A percentile compares a stretch with the other conserved stretches of the same genome.
Evolutionary conservation across 495 filamentous ascomycete species (phyloP).

Genomic region (Talaromyces stipitatus): DNA sequence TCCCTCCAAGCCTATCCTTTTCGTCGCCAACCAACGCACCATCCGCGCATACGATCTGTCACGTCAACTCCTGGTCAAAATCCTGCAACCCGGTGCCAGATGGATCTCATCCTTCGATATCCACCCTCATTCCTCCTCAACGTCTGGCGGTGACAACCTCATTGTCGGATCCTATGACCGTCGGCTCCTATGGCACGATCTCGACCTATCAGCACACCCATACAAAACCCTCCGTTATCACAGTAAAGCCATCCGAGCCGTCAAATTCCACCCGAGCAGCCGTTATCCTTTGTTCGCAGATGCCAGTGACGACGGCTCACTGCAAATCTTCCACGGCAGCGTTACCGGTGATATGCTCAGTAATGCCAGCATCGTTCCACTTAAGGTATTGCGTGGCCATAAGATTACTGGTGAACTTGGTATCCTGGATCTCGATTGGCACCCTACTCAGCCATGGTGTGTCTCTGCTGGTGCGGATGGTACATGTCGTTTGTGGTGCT

Average conservation of each 20-base stretch:
- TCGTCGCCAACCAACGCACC: conserved; percentile 87
- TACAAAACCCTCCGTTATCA: conserved; percentile 97
- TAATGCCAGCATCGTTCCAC: conserved; percentile 89
- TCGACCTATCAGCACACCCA: conserved; percentile 80
- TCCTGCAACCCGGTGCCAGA: conserved; percentile 82
- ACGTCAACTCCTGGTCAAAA: conserved; percentile 80
- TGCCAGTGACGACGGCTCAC: conserved; percentile 82
- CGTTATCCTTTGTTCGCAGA: conserved; percentile 83
- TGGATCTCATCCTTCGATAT: conserved; percentile 95
- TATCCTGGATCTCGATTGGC: conserved; percentile 92
- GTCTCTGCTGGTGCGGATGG: conserved; percentile 94
- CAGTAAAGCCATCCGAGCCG: conserved; percentile 77
- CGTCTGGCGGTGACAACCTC: conserved; percentile 74
- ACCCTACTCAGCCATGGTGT: conserved; percentile 84
- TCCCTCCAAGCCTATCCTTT: conserved; percentile 84
- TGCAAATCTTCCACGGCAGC: conserved; percentile 96
- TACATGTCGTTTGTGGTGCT: conserved; percentile 72
- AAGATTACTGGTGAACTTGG: conserved; percentile 68
- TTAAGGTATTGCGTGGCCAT: conserved; percentile 91
- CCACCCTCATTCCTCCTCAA: conserved; percentile 57
- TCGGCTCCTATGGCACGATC: conserved; percentile 91
- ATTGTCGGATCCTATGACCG: conserved; percentile 92
- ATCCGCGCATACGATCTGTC: conserved; percentile 90
- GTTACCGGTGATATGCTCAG: conserved; percentile 90
- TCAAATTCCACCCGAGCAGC: conserved; percentile 74